Conservation (phyloP, 495 filamentous ascomycete species). For the Daldinia childiae region DNA sequence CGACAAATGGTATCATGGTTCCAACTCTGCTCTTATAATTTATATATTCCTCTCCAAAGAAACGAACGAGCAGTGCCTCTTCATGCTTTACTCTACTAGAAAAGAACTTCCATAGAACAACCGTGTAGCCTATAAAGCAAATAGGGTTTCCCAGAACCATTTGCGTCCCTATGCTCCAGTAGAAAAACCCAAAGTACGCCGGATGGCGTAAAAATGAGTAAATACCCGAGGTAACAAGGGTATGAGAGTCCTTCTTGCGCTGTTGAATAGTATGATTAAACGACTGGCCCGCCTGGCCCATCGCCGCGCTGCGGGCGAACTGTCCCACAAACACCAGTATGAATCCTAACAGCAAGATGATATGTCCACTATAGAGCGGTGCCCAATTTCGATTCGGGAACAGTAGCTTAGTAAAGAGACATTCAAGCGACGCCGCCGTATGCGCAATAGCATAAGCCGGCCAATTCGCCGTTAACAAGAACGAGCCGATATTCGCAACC, state of each 20-base stretch:
- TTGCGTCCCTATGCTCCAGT: conserved; percentile 97
- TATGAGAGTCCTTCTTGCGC: conserved; percentile 70
- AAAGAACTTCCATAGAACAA: conserved; percentile 89
- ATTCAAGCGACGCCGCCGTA: conserved; percentile 74
- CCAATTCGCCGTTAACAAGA: conserved; percentile 88
- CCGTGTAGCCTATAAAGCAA: conserved; percentile 76
- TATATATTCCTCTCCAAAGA: conserved; percentile 87
- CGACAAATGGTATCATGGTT: conserved; percentile 75
- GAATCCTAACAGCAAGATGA: conserved; percentile 65
- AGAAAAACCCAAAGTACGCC: conserved; percentile 97
- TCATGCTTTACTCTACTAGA: conserved; percentile 75
- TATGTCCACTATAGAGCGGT: conserved; percentile 43
- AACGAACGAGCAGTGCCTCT: conserved; percentile 77
- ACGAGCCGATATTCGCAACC: conserved; percentile 74
- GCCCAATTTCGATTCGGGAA: conserved; percentile 63
- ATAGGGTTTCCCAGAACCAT: conserved; percentile 84
- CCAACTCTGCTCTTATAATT: conserved; percentile 74
- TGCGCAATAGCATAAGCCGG: conserved; percentile 86
- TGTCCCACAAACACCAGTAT: conserved; percentile 76
- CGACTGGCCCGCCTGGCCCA: conserved; percentile 87
- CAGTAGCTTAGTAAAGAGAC: conserved; percentile 65
- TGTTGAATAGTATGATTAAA: conserved; percentile 91
- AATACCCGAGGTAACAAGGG: conserved; percentile 78
- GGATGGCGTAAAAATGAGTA: conserved; percentile 78
- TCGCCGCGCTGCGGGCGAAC: conserved; percentile 74